Conservation (phyloP, 768 basidiomycete genomes). For the Pholiota microspora region DNA sequence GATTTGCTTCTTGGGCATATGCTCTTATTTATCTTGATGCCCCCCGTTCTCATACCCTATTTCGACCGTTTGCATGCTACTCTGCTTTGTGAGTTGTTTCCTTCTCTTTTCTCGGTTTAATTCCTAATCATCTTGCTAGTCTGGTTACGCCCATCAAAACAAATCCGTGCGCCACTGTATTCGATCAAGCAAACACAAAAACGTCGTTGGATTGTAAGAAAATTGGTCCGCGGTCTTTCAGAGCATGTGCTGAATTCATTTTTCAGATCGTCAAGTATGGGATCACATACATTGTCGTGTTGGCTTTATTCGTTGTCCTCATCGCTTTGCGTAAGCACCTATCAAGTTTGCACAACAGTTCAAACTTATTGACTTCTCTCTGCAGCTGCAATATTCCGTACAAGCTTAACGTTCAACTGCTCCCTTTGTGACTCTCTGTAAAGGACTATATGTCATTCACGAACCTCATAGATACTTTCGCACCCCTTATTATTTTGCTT, state of each 20-base stretch:
- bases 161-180: conserved; percentile 90
- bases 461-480: conserved; percentile 31
- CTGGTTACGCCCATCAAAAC: conserved; percentile 94
- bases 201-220: conserved; percentile 83
- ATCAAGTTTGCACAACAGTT: conserved; percentile 8
- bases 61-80: conserved; percentile 90
- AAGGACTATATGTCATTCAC: conserved; percentile 37
- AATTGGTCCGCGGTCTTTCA: neutral
- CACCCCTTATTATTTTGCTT: conserved; percentile 26
- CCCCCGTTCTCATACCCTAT: conserved; percentile 87
- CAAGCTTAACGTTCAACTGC: conserved; percentile 59
- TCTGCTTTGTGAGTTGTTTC: conserved; percentile 71
- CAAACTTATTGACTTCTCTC: conserved; percentile 7
- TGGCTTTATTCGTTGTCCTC: conserved; percentile 71
- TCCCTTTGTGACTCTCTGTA: conserved; percentile 66
- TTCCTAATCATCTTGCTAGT: conserved; percentile 44
- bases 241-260: conserved; percentile 12
- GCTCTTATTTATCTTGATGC: conserved; percentile 87
- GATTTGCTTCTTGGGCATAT: conserved; percentile 89
- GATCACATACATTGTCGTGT: conserved; percentile 65
- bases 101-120: neutral
- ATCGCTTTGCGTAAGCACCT: conserved; percentile 70
- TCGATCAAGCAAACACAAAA: conserved; percentile 87
- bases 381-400: conserved; percentile 61
- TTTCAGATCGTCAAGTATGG: conserved; percentile 82